Percentiles rank a stretch among this genome's conserved stretches.
Evolutionary conservation across 176 grass and related monocot genomes (phyloP).

Genomic region (Pharus latifolius): DNA sequence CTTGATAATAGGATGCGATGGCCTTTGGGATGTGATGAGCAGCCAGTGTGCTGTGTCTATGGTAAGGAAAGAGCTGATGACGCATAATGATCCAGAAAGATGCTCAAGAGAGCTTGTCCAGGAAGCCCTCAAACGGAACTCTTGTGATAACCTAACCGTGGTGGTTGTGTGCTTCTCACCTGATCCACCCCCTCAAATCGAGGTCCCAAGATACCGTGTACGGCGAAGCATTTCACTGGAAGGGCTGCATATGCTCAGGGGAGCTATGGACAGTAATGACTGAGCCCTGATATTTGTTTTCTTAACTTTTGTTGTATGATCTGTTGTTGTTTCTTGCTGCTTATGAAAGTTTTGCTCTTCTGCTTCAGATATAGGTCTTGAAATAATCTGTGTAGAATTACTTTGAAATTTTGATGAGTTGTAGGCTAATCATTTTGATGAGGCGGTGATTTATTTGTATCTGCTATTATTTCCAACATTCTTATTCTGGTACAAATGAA

Average conservation of each 20-base stretch:
- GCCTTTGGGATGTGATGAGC: slow-evolving; percentile 99
- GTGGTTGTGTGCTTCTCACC: slow-evolving; percentile 75
- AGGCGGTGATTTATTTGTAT: slow-evolving; percentile 29
- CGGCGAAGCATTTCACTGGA: slow-evolving; percentile 93
- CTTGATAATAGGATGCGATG: slow-evolving; percentile 83
- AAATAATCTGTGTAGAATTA: slow-evolving; percentile 39
- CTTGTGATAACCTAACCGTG: slow-evolving; percentile 73
- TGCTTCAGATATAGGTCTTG: slow-evolving; percentile 18
- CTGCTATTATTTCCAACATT: slow-evolving; percentile 10
- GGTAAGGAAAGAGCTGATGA: slow-evolving; percentile 71
- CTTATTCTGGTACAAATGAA: slow-evolving; percentile 20
- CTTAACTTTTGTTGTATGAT: slow-evolving; percentile 26
- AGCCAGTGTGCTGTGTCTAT: slow-evolving; percentile 81
- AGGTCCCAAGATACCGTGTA: slow-evolving; percentile 64
- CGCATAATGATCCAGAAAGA: slow-evolving; percentile 62
- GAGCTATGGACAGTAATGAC: slow-evolving; percentile 65
- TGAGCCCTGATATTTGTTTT: slow-evolving; percentile 16
- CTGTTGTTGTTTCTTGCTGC: neutral
- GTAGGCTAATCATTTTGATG: slow-evolving; percentile 43
- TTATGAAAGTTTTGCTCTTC: slow-evolving; percentile 29
- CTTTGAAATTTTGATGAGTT: slow-evolving; percentile 20
- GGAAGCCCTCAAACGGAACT: slow-evolving; percentile 65
- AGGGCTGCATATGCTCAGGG: slow-evolving; percentile 60
- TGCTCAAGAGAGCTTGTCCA: slow-evolving; percentile 70
- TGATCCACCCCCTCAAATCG: slow-evolving; percentile 73